These are phyloP conservation scores for Colletotrichum sp. DNA, from an alignment of 2,329 filamentous ascomycete species.

Conservation along the genomic window DNA sequence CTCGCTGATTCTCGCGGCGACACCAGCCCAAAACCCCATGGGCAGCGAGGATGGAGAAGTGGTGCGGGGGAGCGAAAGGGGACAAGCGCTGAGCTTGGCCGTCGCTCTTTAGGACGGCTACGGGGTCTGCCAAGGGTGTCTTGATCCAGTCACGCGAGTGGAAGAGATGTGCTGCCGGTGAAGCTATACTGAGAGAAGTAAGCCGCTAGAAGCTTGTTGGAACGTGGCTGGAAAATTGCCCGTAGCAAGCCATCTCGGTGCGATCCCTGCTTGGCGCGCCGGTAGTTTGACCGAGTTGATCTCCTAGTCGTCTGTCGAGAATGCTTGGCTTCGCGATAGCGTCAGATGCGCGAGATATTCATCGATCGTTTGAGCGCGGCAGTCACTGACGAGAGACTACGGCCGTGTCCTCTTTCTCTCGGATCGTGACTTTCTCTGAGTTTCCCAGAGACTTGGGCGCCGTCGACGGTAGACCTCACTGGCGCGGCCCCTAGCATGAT, in stretches of 20 bases:
- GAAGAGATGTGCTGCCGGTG: background rate
- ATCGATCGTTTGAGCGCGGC: background rate
- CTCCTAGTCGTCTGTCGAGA: background rate
- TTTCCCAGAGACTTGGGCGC: background rate
- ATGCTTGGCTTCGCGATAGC: background rate
- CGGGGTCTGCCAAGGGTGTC: background rate
- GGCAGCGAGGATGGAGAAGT: background rate
- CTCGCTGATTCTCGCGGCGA: conserved; percentile 19
- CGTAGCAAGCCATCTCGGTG: background rate
- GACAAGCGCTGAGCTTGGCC: background rate
- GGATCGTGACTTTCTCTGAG: too few relatives aligned
- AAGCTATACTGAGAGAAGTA: background rate
- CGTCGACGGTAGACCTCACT: background rate
- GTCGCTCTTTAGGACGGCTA: background rate
- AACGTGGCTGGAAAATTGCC: background rate
- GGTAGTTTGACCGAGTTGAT: background rate
- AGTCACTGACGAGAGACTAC: background rate
- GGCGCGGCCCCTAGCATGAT: background rate
- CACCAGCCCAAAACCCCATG: background rate
- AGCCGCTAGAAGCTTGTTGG: background rate
- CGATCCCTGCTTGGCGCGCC: background rate
- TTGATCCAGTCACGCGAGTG: background rate
- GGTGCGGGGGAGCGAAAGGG: background rate
- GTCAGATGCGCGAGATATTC: background rate
- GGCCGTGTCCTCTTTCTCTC: background rate